Evolutionary conservation across 2,329 filamentous ascomycete species (phyloP), one percentile per base, ranked within the genome.

Genomic region (Cladosporium halotolerans): DNA sequence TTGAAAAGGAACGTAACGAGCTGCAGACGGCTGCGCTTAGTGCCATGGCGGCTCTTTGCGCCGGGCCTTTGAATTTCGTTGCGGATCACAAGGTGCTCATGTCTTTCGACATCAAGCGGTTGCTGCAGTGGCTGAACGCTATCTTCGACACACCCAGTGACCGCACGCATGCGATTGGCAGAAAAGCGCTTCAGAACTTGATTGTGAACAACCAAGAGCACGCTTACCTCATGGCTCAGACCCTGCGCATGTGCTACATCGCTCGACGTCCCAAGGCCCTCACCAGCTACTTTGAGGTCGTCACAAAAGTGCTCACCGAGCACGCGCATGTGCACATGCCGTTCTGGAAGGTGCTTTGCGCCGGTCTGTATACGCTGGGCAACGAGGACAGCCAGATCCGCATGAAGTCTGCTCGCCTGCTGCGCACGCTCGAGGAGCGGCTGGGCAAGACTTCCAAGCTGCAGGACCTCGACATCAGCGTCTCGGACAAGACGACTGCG

Each of bases 1-100:
- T 96, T 80, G 93, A 97, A 67, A 97, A 96, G 60, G 92, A 99
- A 71, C 97, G 96, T 74, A 84, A 88, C 58, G 95, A 96, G 65
- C 78, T 99, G 36, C 82, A 89, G 54, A 93, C 87, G 18, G 90
- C 93, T 31, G 92, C 93, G 1, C 76, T 99, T 41, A 96, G 91
- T 68, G 87, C 95, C 23, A 97, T 99, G 93, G 91, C 93, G 41
- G 84, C 90, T 3, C 78, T 99, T 5, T 99, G 93, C 67, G 90
- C 67, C 43, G 82, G 82, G 0, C 89, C 92, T 3, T 84, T 97
- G 54, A 90, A 84, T 58, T 86, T 95, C 58, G 90, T 85, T 1
- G 96, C 89, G 0, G 91, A 96, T 67, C 92, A 89, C 59, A 88
- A 88, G 52, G 85, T 85, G n/a, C 79, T 86, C 23, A 80, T 97